These are phyloP conservation scores for Amanita rimosa DNA, from an alignment of 768 basidiomycete species.

Conservation along the genomic window DNA sequence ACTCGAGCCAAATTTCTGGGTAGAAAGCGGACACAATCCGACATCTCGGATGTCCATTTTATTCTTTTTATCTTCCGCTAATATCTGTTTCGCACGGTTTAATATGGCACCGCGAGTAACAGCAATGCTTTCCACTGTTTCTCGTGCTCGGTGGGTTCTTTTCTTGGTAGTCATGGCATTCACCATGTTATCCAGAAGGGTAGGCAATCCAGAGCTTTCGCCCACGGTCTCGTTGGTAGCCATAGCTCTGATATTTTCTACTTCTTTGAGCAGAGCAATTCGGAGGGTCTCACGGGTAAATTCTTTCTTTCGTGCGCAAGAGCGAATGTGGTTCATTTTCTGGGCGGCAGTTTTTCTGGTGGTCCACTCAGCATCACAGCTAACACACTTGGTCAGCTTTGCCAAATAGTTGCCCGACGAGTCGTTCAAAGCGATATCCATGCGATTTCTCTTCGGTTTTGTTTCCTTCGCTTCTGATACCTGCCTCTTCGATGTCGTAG, in stretches of 20 bases:
- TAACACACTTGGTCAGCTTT: constrained; percentile 45
- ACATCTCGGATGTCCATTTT: neutral
- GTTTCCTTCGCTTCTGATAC: neutral
- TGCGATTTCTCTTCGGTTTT: constrained; percentile 8
- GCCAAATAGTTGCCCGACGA: constrained; percentile 36
- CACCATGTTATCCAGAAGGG: constrained; percentile 1
- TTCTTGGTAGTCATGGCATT: neutral
- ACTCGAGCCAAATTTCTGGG: constrained; percentile 31
- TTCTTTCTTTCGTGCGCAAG: constrained; percentile 53
- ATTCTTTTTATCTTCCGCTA: constrained; percentile 11
- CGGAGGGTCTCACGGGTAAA: constrained; percentile 45
- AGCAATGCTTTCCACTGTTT: constrained; percentile 34
- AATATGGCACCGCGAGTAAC: constrained; percentile 35
- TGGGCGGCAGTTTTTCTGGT: constrained; percentile 47
- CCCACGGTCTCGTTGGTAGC: neutral
- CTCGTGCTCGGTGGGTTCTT: constrained; percentile 6
- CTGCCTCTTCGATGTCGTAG: neutral
- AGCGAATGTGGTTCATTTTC: constrained; percentile 57
- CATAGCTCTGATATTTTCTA: constrained; percentile 13
- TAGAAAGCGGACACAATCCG: constrained; percentile 14
- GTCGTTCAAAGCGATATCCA: constrained; percentile 17
- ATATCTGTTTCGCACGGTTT: constrained; percentile 22
- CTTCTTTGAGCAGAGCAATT: constrained; percentile 38
- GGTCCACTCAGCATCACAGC: constrained; percentile 61
- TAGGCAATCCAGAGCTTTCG: neutral